Percentiles rank a stretch among this genome's conserved stretches.
phyloP scores from a whole-genome alignment of 805 yeast species.

The Nakazawaea peltata region DNA sequence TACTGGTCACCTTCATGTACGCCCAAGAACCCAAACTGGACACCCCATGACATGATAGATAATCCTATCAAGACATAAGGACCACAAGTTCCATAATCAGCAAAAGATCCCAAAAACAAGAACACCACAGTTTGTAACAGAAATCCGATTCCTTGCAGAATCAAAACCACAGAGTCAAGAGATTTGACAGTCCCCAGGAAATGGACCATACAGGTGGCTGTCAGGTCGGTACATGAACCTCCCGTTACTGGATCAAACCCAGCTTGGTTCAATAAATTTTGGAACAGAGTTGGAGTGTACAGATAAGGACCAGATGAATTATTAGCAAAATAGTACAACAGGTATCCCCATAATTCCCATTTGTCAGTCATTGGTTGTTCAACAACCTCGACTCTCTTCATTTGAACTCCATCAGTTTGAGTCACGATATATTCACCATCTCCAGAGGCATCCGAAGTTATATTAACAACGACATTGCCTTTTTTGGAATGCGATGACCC shows the following conservation, averaged over 20 bases:
- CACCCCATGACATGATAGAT: neutral
- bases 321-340: conserved; percentile 8
- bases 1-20: neutral
- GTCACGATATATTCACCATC: too few relatives aligned
- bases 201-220: neutral
- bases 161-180: neutral
- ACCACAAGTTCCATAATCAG: neutral
- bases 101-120: neutral
- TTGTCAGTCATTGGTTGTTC: conserved; percentile 5
- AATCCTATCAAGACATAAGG: neutral
- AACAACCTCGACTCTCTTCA: neutral
- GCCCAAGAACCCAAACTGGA: neutral
- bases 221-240: neutral
- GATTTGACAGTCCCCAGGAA: neutral
- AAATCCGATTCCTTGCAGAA: neutral
- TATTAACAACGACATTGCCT: too few relatives aligned
- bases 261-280: conserved; percentile 6
- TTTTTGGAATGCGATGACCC: too few relatives aligned
- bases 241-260: neutral
- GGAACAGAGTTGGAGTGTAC: conserved; percentile 8
- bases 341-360: conserved; percentile 7
- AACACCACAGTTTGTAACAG: neutral
- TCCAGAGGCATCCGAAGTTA: too few relatives aligned
- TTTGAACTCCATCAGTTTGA: neutral
- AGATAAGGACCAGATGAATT: conserved; percentile 8